phyloP scores from a whole-genome alignment of 306 rosid genomes.

The Amphicarpaea edgeworthii region DNA sequence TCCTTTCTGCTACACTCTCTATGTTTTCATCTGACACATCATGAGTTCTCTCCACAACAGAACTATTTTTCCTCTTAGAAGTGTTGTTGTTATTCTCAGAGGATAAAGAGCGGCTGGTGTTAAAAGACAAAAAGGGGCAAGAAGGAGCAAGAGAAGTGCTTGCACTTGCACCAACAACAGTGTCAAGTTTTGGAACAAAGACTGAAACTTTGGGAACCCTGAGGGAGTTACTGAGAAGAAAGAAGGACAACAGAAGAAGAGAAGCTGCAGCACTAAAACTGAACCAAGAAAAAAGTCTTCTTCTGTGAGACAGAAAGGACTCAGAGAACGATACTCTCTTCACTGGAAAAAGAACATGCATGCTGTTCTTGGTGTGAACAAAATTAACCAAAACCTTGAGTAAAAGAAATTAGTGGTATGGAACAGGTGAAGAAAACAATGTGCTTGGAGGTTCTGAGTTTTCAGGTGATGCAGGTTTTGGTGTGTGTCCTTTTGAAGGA shows the following conservation, averaged over 20 bases:
- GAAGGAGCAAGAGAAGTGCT: slow-evolving; percentile 50
- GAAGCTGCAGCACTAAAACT: slow-evolving; percentile 67
- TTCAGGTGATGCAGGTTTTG: neutral
- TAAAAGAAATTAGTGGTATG: neutral
- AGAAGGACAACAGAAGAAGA: slow-evolving; percentile 52
- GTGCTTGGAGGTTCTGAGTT: neutral
- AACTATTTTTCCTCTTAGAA: slow-evolving; percentile 36
- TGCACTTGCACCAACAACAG: neutral
- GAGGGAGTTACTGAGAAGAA: slow-evolving; percentile 51
- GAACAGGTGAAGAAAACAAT: slow-evolving; percentile 14
- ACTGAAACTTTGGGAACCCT: slow-evolving; percentile 45
- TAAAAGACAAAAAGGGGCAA: slow-evolving; percentile 41
- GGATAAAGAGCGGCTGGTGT: slow-evolving; percentile 25
- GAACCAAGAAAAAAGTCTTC: slow-evolving; percentile 72
- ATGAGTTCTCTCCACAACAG: neutral
- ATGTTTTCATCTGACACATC: slow-evolving; percentile 28
- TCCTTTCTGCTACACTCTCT: neutral
- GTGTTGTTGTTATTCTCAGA: neutral
- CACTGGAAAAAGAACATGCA: slow-evolving; percentile 48
- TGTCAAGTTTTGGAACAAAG: slow-evolving; percentile 47
- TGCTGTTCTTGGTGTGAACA: slow-evolving; percentile 15
- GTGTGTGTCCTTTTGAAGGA: neutral
- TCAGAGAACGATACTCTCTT: slow-evolving; percentile 63
- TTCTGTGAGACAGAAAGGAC: slow-evolving; percentile 55
- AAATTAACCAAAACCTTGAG: neutral